phyloP scores from a whole-genome alignment of 805 yeast genomes.

The Metschnikowia cubensis region DNA sequence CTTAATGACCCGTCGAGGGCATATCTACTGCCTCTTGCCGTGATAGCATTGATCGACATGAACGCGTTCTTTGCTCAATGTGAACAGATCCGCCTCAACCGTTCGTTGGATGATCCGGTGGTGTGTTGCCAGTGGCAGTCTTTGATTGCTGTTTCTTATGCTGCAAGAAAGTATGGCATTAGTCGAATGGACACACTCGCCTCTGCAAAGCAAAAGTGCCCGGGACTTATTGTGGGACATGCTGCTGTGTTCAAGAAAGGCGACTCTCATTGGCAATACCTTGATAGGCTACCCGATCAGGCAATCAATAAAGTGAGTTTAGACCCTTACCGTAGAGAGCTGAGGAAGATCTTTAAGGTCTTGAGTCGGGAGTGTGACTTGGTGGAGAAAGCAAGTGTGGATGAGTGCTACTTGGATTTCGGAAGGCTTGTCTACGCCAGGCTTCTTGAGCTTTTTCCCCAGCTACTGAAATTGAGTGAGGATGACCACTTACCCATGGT shows the following conservation, averaged over 20 bases:
- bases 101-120: slow-evolving; percentile 69
- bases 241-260: slow-evolving; percentile 93
- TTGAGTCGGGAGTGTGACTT: slow-evolving; percentile 58
- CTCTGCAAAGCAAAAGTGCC: slow-evolving; percentile 72
- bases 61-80: slow-evolving; percentile 97
- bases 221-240: slow-evolving; percentile 72
- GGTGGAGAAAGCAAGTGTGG: slow-evolving; percentile 93
- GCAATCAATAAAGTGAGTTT: slow-evolving; percentile 75
- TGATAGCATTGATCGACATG: slow-evolving; percentile 81
- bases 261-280: slow-evolving; percentile 76
- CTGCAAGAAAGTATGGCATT: slow-evolving; percentile 84
- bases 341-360: slow-evolving; percentile 69
- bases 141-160: slow-evolving; percentile 84
- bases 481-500: slow-evolving; percentile 42
- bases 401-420: slow-evolving; percentile 84
- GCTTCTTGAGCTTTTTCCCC: slow-evolving; percentile 47
- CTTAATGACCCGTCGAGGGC: slow-evolving; percentile 46
- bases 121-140: slow-evolving; percentile 94
- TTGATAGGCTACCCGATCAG: slow-evolving; percentile 54
- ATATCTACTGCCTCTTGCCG: slow-evolving; percentile 65
- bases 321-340: slow-evolving; percentile 88
- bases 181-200: slow-evolving; percentile 69
- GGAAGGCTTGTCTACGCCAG: slow-evolving; percentile 57
- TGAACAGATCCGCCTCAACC: slow-evolving; percentile 71
- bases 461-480: slow-evolving; percentile 21